Conservation (phyloP, 768 basidiomycete genomes). For the Leccinum imitatum region DNA sequence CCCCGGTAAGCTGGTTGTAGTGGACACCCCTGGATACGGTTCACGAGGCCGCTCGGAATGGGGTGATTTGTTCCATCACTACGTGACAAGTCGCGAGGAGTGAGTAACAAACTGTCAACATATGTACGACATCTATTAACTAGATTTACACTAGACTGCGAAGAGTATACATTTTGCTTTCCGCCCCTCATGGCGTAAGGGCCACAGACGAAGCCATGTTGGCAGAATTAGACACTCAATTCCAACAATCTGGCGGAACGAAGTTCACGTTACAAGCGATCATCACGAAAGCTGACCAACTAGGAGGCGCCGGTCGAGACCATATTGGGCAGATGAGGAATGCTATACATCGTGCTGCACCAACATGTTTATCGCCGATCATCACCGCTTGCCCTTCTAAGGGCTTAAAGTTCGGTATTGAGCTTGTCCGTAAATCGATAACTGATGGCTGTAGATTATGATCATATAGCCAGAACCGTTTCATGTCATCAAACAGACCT, state of each 20-base stretch:
- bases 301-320: conserved; percentile 35
- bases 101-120: conserved; percentile 34
- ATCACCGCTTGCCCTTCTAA: conserved; percentile 48
- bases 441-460: conserved; percentile 53
- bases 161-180: conserved; percentile 70
- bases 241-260: conserved; percentile 34
- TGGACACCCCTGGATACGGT: conserved; percentile 84
- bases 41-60: conserved; percentile 70
- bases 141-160: conserved; percentile 46
- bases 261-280: conserved; percentile 67
- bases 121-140: not conserved
- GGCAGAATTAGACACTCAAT: conserved; percentile 37
- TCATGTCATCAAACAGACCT: not conserved
- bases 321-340: conserved; percentile 44
- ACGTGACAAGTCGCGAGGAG: conserved; percentile 60
- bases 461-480: not conserved
- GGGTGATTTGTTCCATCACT: conserved; percentile 68
- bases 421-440: conserved; percentile 56
- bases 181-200: conserved; percentile 63
- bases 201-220: conserved; percentile 63
- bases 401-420: conserved; percentile 58
- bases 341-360: conserved; percentile 52
- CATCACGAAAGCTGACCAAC: conserved; percentile 67
- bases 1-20: conserved; percentile 58
- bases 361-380: conserved; percentile 66